Evolutionary conservation across 2,329 filamentous ascomycete species (phyloP), one percentile per base, ranked within the genome.

Genomic region (Ophioceras dolichostomum): DNA sequence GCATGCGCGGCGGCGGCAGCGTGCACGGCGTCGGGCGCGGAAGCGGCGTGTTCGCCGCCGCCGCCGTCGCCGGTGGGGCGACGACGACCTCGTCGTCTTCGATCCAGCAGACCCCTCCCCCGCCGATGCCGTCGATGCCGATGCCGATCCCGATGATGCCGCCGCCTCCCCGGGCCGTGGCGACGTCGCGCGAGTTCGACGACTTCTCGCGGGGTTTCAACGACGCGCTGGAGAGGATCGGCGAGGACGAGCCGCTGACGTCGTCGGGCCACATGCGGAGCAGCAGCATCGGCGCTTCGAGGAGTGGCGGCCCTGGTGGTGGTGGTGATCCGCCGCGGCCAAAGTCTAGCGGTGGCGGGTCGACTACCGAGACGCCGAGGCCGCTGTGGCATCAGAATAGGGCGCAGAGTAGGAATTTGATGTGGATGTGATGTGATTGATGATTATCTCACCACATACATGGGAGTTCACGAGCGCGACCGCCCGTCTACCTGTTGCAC

Each of bases 311-410:
- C 37, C 2, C 21, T 10, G 7, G 31, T 24, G 35, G 24, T 34
- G 34, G 14, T 20, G 9, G 29, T 30, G 9, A 14, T 17, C 8
- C 2, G 18, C 4, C 18, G n/a, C n/a, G n/a, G n/a, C n/a, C n/a
- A n/a, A n/a, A n/a, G n/a, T n/a, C n/a, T n/a, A n/a, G n/a, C n/a
- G n/a, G n/a, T n/a, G n/a, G n/a, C n/a, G n/a, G n/a, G n/a, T n/a
- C n/a, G n/a, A n/a, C n/a, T n/a, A n/a, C n/a, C n/a, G n/a, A n/a
- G n/a, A n/a, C n/a, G n/a, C n/a, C n/a, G n/a, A n/a, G 64, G 30
- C 66, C 67, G 5, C 51, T 73, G 27, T 73, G 68, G 68, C 68
- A 73, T 52, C 68, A 73, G 53, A 70, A 70, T 36, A 56, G 67
- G 39, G 58, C 60, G 38, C 62, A 63, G 42, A 59, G 57, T 43